Conservation (phyloP, 2,329 filamentous ascomycete genomes). For the Biscogniauxia mediterranea region DNA sequence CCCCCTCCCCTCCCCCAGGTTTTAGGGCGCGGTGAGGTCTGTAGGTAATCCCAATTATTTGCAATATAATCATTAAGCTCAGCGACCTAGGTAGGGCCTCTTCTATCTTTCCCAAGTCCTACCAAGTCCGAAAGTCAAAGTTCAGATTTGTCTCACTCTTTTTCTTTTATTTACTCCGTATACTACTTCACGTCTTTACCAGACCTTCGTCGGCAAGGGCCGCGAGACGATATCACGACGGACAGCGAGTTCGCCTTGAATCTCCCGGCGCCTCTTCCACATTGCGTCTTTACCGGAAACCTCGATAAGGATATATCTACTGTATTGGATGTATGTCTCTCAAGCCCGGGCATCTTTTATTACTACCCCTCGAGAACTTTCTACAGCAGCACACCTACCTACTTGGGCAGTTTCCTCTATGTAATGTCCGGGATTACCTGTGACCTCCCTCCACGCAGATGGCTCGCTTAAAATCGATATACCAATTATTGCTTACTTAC, state of each 20-base stretch:
- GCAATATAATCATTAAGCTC: background rate
- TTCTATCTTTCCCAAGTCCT: background rate
- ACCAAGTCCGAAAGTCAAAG: background rate
- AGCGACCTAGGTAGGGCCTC: background rate
- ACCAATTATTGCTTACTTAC: background rate
- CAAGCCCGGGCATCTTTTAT: background rate
- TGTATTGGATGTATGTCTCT: background rate
- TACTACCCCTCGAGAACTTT: background rate
- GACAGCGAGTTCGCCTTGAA: background rate
- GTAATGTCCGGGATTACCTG: background rate
- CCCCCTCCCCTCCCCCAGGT: too few species aligned
- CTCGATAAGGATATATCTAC: too few species aligned
- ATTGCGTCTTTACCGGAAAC: too few species aligned
- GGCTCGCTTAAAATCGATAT: background rate
- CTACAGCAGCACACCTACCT: background rate
- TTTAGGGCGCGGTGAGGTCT: too few species aligned
- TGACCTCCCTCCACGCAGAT: background rate
- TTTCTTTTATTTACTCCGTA: background rate
- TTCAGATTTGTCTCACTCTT: background rate
- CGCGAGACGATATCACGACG: background rate
- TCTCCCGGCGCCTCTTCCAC: background rate
- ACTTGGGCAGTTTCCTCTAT: background rate
- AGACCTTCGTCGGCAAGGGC: background rate
- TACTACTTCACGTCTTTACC: background rate
- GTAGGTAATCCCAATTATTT: too few species aligned